Base-by-base conservation (phyloP, 2,329 filamentous ascomycete genomes). In the Neofusicoccum ribis region DNA sequence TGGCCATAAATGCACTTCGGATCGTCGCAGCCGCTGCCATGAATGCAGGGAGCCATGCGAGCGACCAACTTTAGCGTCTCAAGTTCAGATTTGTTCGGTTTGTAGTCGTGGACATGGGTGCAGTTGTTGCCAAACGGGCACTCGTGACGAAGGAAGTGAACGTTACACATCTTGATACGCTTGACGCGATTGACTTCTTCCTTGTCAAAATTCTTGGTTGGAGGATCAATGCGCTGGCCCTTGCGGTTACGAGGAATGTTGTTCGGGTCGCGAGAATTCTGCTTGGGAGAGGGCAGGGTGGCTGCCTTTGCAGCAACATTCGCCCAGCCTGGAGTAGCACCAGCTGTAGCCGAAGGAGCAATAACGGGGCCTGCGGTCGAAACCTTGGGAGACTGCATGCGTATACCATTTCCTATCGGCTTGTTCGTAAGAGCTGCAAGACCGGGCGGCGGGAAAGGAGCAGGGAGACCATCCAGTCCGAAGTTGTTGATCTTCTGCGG, bases 1-100 rank as follows among this genome's bases (percentile, higher is more conserved):
- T 89, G 87, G 23, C 87, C 87, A 70, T 88, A 88, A 60, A 88
- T 88, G 75, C 87, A 89, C 66, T 84, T 83, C 1, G 81, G 73
- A 66, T 89, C 86, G 59, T 85, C 79, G 70, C 87, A 89, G 14
- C 80, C 80, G 58, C 82, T 79, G 11, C 85, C 85, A 70, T 85
- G 84, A 65, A 81, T 81, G 71, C 87, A 89, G 27, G 86, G 85
- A 3, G 85, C 86, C 85, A 88, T 87, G 59, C 87, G 83, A 54
- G 86, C 86, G 20, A 89, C 84, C 27, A 85, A 82, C 31, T 81
- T 81, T 63, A 89, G 75, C n/a, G 82, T 82, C 20, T 80, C 78
- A 58, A 84, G 72, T 70, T 89, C 86, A 37, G 78, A 78, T 58
- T 79, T 79, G n/a, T 77, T 83, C 41, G 86, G 78, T 66, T 83